Base-by-base conservation (phyloP, 345 rosid genomes). In the Camelina hispida region DNA sequence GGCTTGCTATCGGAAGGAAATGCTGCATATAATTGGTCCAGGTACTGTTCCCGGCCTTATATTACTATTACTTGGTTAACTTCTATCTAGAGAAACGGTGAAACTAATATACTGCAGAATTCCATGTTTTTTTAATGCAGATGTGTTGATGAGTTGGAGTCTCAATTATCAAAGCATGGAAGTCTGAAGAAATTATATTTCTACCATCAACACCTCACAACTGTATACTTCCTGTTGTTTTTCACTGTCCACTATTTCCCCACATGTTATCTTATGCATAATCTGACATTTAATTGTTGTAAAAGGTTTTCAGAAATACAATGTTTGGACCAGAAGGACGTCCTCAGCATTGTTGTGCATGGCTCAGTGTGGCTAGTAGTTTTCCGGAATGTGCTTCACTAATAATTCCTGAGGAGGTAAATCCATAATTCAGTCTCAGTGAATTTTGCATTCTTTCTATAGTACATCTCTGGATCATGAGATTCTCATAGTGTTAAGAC, bases 321-420 rank as follows among this genome's bases (percentile, higher is more conserved):
- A 95, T 95, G 99, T 95, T 95, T 86, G 98, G 99, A 56, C 98
- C 98, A 69, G 99, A 95, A 84, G 99, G 99, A 72, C 96, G 98
- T 75, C 99, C 98, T 65, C 99, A 95, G 77, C 99, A 95, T 79
- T 95, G 99, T 67, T 95, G 99, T 89, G 98, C 99, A 70, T 95
- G 99, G 99, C 97, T 95, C 77, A 93, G 99, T 76, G 97, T 91
- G 81, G 99, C 98, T 72, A 88, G 98, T 81, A 93, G 98, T 74
- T 95, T 95, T 76, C 97, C 95, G 37, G 98, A 93, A 77, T 95
- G 99, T 81, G 94, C 98, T 83, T 95, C 98, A 64, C 79, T 94
- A 62, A 85, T 95, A 77, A 85, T 93, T 78, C 91, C 98, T 2
- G 99, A 95, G 82, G 99, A 95, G 97, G 99, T 93, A 84, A 72